A percentile compares a stretch with the other conserved stretches of the same genome.
These are phyloP conservation scores for Dactylonectria estremocensis DNA, from an alignment of 2,329 filamentous ascomycete genomes.

Conservation along the genomic window DNA sequence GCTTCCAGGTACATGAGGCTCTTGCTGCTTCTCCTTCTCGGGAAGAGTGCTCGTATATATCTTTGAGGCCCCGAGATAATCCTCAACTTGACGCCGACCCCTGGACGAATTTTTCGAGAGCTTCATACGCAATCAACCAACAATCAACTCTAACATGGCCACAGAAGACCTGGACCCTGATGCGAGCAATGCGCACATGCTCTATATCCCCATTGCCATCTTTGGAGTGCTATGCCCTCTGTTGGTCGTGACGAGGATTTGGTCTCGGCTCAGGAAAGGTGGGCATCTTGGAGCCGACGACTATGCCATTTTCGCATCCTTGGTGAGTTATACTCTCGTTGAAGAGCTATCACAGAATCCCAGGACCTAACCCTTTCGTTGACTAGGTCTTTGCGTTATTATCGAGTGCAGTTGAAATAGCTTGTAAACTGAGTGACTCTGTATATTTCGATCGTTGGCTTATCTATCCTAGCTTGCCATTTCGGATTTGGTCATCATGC, in stretches of 20 bases:
- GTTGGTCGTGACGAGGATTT: constrained; percentile 38
- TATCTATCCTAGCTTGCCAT: constrained; percentile 40
- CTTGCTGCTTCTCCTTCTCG: constrained; percentile 14
- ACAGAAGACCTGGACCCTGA: constrained; percentile 25
- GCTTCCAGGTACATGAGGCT: constrained; percentile 19
- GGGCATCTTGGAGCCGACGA: constrained; percentile 44
- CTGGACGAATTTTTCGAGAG: constrained; percentile 27
- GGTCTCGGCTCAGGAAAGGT: constrained; percentile 39
- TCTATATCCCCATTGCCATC: constrained; percentile 46
- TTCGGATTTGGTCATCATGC: constrained; percentile 44
- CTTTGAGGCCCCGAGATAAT: constrained; percentile 31
- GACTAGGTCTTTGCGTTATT: constrained; percentile 31
- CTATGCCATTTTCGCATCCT: constrained; percentile 39
- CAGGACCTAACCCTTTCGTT: constrained; percentile 6
- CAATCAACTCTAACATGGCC: constrained; percentile 27
- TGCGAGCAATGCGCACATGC: constrained; percentile 43
- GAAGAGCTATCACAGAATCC: neutral
- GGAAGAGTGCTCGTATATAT: constrained; percentile 34
- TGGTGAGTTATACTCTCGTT: constrained; percentile 30
- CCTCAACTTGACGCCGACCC: constrained; percentile 25
- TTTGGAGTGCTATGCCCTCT: constrained; percentile 44
- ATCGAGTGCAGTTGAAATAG: constrained; percentile 37
- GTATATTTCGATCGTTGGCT: neutral
- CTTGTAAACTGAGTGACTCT: constrained; percentile 24
- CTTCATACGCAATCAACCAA: constrained; percentile 31